Evolutionary conservation across 2,329 filamentous ascomycete genomes (phyloP), one percentile per base, ranked within the genome.

Genomic region (Diplodia sapinea): DNA sequence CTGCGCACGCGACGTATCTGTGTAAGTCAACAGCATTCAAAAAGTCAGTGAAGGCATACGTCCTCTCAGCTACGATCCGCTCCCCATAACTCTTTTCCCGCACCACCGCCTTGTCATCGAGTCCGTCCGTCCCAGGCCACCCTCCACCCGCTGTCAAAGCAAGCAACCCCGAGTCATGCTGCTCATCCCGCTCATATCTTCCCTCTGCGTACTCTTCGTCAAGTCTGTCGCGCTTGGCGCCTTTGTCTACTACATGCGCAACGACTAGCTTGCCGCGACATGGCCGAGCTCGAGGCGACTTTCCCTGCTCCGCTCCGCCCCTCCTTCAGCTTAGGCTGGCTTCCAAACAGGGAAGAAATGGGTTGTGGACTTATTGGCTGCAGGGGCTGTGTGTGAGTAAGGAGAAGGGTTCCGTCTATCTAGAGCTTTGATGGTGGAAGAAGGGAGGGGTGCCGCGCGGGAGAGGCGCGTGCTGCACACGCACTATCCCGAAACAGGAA

Each of bases 121-220:
- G 36, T 13, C 36, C 7, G 8, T 40, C 31, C 23, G 8, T 40
- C 31, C 23, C 17, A 49, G 23, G 33, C 49, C 36, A 59, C 20
- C 15, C 9, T 26, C 29, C 15, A 38, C 47, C 20, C 9, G 43
- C 64, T 50, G 54, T 50, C 52, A 57, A 57, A 57, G 26, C 52
- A 40, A 57, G 23, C 57, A 12, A 47, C 20, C 20, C 64, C 77
- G 56, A 77, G 76, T 1, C 23, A 70, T 70, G 69, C 59, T 65
- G 11, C 47, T 70, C 36, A 40, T 69, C 38, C 61, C 66, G 31
- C 43, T 69, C 49, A 61, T 65, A 52, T 65, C 63, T 26, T 63
- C 50, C 17, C 38, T 69, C 50, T 51, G 65, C 63, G 68, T 70
- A 49, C 31, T 69, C 31, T 36, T 70, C 43, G 54, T 70, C 65